phyloP scores from a whole-genome alignment of 2,329 filamentous ascomycete genomes.

The Fusarium nematophilum region DNA sequence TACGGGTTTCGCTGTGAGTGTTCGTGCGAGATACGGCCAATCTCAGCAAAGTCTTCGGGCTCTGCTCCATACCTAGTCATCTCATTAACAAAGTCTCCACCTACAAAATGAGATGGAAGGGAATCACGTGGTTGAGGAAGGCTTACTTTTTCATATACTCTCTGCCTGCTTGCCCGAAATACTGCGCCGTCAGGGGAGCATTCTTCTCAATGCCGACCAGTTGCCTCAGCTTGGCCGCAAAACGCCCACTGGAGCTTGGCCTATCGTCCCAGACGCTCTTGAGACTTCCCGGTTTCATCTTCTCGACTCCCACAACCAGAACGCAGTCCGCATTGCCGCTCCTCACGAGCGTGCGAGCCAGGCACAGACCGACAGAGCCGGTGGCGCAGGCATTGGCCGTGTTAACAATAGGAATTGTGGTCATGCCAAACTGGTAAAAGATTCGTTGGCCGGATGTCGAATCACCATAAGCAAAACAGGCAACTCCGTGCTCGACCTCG shows the following conservation, averaged over 20 bases:
- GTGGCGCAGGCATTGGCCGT: constrained; percentile 99
- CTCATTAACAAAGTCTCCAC: no score
- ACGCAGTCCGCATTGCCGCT: constrained; percentile 88
- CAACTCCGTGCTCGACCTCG: constrained; percentile 92
- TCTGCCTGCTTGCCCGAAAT: constrained; percentile 93
- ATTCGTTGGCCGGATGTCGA: constrained; percentile 94
- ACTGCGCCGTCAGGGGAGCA: constrained; percentile 86
- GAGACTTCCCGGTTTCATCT: constrained; percentile 94
- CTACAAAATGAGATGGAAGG: no score
- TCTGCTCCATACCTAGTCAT: constrained; percentile 80
- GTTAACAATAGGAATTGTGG: constrained; percentile 94
- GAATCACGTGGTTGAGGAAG: no score
- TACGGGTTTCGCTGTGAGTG: constrained; percentile 95
- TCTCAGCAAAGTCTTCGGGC: constrained; percentile 90
- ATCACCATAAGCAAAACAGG: constrained; percentile 99
- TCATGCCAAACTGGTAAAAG: constrained; percentile 99
- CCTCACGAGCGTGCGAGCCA: constrained; percentile 83
- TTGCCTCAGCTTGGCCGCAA: constrained; percentile 79
- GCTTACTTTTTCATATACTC: constrained; percentile 94
- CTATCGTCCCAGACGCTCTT: constrained; percentile 88
- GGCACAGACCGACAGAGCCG: constrained; percentile 88
- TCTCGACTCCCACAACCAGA: constrained; percentile 94
- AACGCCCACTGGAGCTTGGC: constrained; percentile 78
- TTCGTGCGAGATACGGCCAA: constrained; percentile 90
- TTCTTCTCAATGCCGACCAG: constrained; percentile 84